Conservation (phyloP, 148 eudicot species). For the Rhododendron ferrugineum region DNA sequence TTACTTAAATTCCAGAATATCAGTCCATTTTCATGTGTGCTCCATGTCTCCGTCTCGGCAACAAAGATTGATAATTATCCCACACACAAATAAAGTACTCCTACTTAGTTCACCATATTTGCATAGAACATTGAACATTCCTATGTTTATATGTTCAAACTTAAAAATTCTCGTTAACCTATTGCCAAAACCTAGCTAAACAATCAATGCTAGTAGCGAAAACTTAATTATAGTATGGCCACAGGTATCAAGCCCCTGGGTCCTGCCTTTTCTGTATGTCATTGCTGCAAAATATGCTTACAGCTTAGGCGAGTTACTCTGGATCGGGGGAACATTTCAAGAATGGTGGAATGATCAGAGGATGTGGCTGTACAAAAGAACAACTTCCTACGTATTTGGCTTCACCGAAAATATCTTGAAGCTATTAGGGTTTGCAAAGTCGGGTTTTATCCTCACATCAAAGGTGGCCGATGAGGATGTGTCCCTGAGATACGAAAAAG, state of each 20-base stretch:
- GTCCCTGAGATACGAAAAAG: conserved; percentile 35
- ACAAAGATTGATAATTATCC: background rate
- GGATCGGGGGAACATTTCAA: conserved; percentile 28
- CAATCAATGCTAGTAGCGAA: background rate
- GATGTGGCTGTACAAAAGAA: conserved; percentile 54
- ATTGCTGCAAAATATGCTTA: conserved; percentile 19
- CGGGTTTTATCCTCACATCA: conserved; percentile 1
- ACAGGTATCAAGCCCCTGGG: conserved; percentile 49
- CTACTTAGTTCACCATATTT: background rate
- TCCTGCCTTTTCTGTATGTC: conserved; percentile 40
- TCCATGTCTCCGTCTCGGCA: background rate
- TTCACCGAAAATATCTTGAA: conserved; percentile 14
- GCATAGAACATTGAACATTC: background rate
- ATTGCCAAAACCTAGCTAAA: background rate
- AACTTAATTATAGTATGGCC: background rate
- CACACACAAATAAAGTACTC: background rate
- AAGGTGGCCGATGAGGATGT: conserved; percentile 8
- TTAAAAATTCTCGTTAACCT: background rate
- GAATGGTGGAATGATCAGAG: conserved; percentile 73
- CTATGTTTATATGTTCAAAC: background rate
- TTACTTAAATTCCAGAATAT: background rate
- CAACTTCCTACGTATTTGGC: conserved; percentile 32
- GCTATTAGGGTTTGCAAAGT: conserved; percentile 30
- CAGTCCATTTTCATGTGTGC: background rate
- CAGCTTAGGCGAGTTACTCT: conserved; percentile 41